These are phyloP conservation scores for Tremella yokohamensis DNA, from an alignment of 768 basidiomycete species.

Conservation along the genomic window DNA sequence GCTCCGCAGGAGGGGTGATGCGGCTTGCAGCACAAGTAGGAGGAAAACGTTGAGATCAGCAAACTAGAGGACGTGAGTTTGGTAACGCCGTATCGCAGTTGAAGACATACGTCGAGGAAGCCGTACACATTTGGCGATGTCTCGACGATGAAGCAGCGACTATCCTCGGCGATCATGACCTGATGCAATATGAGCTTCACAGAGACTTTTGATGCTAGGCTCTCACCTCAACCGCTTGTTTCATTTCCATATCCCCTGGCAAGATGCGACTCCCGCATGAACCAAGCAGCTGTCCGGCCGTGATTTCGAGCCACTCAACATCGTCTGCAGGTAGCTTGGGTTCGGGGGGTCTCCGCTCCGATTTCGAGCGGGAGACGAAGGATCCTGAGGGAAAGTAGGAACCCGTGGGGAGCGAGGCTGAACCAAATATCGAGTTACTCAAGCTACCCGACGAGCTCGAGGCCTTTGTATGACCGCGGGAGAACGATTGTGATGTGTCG, in stretches of 20 bases:
- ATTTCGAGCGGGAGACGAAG: neutral
- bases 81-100: neutral
- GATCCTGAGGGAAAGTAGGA: slow-evolving; percentile 8
- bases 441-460: slow-evolving; percentile 19
- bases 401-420: slow-evolving; percentile 1
- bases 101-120: slow-evolving; percentile 37
- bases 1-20: slow-evolving; percentile 9
- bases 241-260: slow-evolving; percentile 21
- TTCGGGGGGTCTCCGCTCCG: neutral
- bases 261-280: slow-evolving; percentile 8
- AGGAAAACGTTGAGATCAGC: slow-evolving; percentile 40
- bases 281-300: slow-evolving; percentile 12
- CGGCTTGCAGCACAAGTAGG: slow-evolving; percentile 31
- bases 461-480: slow-evolving; percentile 7
- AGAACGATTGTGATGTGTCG: neutral
- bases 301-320: slow-evolving; percentile 21
- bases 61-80: slow-evolving; percentile 15
- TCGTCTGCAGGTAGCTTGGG: slow-evolving; percentile 9
- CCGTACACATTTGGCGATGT: slow-evolving; percentile 5
- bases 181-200: too few relatives aligned
- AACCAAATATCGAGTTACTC: slow-evolving; percentile 11
- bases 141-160: slow-evolving; percentile 23
- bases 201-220: slow-evolving; percentile 1
- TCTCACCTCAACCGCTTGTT: slow-evolving; percentile 36
- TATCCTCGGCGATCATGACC: slow-evolving; percentile 24